Percentiles rank a stretch among this genome's conserved stretches.
Conservation (phyloP, 1,284 basidiomycete species). For the Ceratorhiza oryzae-sativae region DNA sequence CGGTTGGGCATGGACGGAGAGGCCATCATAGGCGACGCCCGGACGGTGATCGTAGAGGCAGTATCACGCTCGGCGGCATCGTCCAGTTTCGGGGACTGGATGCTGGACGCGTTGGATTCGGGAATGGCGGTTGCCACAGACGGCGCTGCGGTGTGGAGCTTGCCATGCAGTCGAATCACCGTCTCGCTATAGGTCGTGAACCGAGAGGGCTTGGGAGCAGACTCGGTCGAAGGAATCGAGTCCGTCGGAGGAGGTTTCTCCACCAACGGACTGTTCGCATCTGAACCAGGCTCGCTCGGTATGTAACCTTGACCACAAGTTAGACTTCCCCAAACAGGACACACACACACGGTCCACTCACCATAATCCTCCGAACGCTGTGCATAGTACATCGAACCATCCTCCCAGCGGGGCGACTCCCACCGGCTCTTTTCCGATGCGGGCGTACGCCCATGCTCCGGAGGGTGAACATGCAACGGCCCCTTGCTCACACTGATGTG, state of each 20-base stretch:
- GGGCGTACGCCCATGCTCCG: conserved; percentile 18
- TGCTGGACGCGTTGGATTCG: conserved; percentile 10
- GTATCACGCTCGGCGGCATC: conserved; percentile 39
- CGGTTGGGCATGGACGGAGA: conserved; percentile 4
- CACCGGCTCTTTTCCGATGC: conserved; percentile 46
- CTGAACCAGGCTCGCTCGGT: conserved; percentile 28
- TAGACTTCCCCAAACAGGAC: neutral
- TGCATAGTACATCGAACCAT: conserved; percentile 43
- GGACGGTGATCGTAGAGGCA: conserved; percentile 47
- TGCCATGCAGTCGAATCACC: conserved; percentile 60
- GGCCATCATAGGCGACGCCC: conserved; percentile 37
- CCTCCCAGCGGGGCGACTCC: conserved; percentile 50
- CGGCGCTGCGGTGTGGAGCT: conserved; percentile 39
- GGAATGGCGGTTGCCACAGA: conserved; percentile 43
- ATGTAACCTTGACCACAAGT: conserved; percentile 20
- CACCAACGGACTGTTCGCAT: conserved; percentile 14
- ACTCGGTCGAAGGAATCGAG: neutral
- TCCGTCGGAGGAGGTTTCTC: conserved; percentile 3
- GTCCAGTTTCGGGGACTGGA: conserved; percentile 29
- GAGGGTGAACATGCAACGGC: conserved; percentile 14
- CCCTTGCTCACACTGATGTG: conserved; percentile 37
- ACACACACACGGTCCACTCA: neutral
- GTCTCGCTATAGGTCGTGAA: conserved; percentile 66
- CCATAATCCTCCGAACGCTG: conserved; percentile 29
- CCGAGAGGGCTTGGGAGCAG: conserved; percentile 7